Evolutionary conservation across 768 basidiomycete species (phyloP).

Genomic region (Boletus fagicola): DNA sequence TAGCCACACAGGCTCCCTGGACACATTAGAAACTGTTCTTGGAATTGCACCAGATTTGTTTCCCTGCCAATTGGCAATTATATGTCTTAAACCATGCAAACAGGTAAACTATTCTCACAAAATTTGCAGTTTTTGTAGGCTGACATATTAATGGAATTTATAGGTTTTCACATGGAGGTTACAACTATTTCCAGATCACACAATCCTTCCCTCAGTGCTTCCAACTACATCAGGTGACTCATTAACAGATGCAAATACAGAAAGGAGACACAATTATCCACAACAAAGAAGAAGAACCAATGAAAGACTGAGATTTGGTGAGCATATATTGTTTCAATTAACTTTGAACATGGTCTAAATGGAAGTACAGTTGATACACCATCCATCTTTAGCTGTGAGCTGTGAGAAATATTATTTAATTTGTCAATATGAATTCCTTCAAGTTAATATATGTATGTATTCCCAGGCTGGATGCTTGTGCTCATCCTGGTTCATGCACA

Average conservation of each 20-base stretch:
- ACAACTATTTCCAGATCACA: conserved; percentile 18
- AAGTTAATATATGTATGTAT: neutral
- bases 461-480: conserved; percentile 40
- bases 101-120: conserved; percentile 33
- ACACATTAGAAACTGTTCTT: conserved; percentile 37
- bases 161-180: conserved; percentile 24
- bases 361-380: conserved; percentile 11
- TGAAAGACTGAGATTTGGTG: conserved; percentile 18
- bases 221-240: neutral
- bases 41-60: conserved; percentile 43
- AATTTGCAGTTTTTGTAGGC: neutral
- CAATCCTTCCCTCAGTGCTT: conserved; percentile 15
- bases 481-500: conserved; percentile 49
- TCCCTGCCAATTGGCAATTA: conserved; percentile 50
- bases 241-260: neutral
- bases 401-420: conserved; percentile 14
- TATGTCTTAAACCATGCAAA: conserved; percentile 47
- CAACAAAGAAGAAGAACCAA: conserved; percentile 5
- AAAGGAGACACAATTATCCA: neutral
- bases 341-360: neutral
- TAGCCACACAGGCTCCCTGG: conserved; percentile 8
- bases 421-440: neutral
- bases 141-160: neutral
- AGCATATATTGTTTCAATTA: neutral
- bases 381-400: neutral